phyloP scores from a whole-genome alignment of 148 eudicot genomes.

The Hydrangea macrophylla region DNA sequence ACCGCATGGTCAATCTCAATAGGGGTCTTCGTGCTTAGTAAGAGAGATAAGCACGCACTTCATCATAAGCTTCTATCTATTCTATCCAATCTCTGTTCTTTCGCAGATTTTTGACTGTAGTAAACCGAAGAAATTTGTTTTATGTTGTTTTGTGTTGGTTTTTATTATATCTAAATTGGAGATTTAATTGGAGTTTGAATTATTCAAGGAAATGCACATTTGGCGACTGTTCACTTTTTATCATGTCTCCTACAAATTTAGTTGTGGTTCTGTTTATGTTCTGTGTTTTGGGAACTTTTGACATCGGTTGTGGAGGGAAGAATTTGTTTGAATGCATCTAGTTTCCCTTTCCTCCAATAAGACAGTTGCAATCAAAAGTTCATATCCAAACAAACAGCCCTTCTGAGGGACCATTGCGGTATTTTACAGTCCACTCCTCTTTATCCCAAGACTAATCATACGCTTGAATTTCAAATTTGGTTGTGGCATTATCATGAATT shows the following conservation, averaged over 20 bases:
- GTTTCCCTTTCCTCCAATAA: too few relatives aligned
- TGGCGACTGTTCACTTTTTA: background rate
- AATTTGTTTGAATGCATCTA: too few relatives aligned
- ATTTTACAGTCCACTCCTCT: too few relatives aligned
- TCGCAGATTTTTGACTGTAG: background rate
- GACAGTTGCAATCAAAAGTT: too few relatives aligned
- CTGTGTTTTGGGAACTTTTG: too few relatives aligned
- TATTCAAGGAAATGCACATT: background rate
- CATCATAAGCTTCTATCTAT: background rate
- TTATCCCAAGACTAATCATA: too few relatives aligned
- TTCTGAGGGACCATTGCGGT: too few relatives aligned
- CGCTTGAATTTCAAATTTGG: too few relatives aligned
- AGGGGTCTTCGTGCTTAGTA: conserved; percentile 41
- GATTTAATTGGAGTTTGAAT: background rate
- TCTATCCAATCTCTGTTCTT: background rate
- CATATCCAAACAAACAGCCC: too few relatives aligned
- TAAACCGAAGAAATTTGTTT: background rate
- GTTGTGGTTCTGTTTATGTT: too few relatives aligned
- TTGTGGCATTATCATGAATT: too few relatives aligned
- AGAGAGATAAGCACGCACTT: background rate
- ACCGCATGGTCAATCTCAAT: conserved; percentile 75
- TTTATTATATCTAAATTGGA: background rate
- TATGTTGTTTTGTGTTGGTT: background rate
- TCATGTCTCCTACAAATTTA: background rate
- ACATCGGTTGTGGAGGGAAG: too few relatives aligned